Evolutionary conservation across 108 stramenopile species (phyloP).

Genomic region (Cyclotella sp.): DNA sequence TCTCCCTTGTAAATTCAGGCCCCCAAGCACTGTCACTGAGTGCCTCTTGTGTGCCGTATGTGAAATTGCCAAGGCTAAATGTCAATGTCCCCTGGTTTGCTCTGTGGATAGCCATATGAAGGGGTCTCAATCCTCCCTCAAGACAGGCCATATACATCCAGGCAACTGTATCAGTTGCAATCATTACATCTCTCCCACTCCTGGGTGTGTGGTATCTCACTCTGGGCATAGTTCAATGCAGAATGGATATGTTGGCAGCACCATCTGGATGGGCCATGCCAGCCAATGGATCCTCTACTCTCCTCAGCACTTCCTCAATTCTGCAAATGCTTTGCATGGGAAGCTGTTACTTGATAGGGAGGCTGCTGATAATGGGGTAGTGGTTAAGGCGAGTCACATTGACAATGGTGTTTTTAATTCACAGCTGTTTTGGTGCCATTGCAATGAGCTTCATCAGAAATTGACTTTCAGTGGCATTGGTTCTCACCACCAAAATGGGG

Average conservation of each 20-base stretch:
- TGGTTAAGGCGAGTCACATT: slow-evolving; percentile 12
- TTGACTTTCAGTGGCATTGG: slow-evolving; percentile 38
- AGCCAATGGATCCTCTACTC: not conserved
- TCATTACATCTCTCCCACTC: too few species aligned
- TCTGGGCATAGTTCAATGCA: too few species aligned
- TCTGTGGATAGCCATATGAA: too few species aligned
- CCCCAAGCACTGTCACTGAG: too few species aligned
- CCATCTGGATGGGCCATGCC: not conserved
- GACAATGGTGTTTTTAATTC: slow-evolving; percentile 24
- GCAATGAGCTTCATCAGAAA: not conserved
- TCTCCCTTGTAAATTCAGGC: too few species aligned
- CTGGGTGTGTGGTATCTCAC: too few species aligned
- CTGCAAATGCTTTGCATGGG: slow-evolving; percentile 40
- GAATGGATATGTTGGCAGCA: not conserved
- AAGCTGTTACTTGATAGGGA: slow-evolving; percentile 19
- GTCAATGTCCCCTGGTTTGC: not conserved
- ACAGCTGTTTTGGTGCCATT: not conserved
- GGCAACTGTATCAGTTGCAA: too few species aligned
- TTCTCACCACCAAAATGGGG: slow-evolving; percentile 55
- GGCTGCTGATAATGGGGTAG: not conserved
- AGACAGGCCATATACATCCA: slow-evolving; percentile 17
- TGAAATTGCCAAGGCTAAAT: not conserved
- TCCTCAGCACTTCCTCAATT: not conserved
- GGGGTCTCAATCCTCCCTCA: not conserved
- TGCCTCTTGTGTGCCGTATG: too few species aligned